These are phyloP conservation scores for Nyctanthes arbortristis DNA, from an alignment of 257 asterid species.

Conservation along the genomic window DNA sequence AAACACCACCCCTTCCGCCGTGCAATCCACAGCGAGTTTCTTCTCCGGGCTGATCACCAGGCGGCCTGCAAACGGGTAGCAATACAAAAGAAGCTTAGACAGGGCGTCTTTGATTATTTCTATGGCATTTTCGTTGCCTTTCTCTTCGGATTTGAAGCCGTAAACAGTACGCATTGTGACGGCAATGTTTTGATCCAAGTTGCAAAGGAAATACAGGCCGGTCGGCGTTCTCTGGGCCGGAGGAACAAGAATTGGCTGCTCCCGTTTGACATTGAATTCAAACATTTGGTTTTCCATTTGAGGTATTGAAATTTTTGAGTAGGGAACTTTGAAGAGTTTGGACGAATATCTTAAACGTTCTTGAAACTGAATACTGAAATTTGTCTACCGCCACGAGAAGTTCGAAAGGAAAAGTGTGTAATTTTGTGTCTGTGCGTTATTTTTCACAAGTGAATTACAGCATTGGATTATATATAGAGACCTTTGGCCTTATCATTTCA, in stretches of 20 bases:
- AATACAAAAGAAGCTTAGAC: constrained; percentile 70
- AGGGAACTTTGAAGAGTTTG: background rate
- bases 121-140: constrained; percentile 52
- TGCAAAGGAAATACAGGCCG: constrained; percentile 71
- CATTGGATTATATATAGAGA: no score
- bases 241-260: constrained; percentile 49
- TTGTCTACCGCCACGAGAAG: no score
- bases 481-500: no score
- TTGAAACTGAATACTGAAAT: background rate
- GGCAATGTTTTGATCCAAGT: constrained; percentile 88
- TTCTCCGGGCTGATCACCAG: constrained; percentile 61
- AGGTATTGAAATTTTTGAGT: no score
- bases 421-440: no score
- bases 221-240: constrained; percentile 66
- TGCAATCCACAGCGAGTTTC: constrained; percentile 80
- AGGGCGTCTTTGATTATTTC: constrained; percentile 62
- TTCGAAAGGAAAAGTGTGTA: no score
- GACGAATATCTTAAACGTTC: background rate
- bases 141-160: constrained; percentile 71
- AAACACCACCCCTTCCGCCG: constrained; percentile 77
- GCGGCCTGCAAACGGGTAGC: constrained; percentile 81
- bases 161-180: constrained; percentile 76
- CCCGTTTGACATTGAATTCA: constrained; percentile 56
- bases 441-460: no score
- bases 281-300: constrained; percentile 57